Conservation (phyloP, 768 basidiomycete species). For the Psilocybe cubensis region DNA sequence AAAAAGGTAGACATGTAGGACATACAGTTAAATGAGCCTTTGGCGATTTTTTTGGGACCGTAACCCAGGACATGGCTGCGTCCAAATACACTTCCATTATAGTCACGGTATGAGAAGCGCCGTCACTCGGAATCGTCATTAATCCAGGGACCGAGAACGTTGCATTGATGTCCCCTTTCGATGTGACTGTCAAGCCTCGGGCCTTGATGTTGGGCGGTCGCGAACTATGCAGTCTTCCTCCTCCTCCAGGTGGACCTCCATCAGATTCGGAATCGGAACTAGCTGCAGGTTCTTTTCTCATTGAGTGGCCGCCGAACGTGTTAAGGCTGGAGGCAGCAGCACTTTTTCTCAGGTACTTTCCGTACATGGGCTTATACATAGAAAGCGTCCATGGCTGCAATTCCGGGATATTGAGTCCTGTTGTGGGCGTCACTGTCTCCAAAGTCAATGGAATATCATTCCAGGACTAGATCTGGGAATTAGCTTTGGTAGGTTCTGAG, state of each 20-base stretch:
- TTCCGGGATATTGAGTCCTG: slow-evolving; percentile 38
- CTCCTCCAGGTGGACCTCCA: no score
- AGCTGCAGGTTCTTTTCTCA: no score
- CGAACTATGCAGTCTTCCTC: no score
- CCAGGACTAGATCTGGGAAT: no score
- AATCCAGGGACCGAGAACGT: slow-evolving; percentile 37
- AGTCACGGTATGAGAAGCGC: slow-evolving; percentile 38
- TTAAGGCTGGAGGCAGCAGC: neutral
- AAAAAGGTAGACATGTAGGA: neutral
- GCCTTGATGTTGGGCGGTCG: no score
- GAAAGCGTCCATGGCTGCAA: slow-evolving; percentile 43
- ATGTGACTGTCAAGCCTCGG: slow-evolving; percentile 26
- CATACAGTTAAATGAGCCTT: slow-evolving; percentile 38
- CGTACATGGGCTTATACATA: slow-evolving; percentile 17
- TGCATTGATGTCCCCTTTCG: slow-evolving; percentile 38
- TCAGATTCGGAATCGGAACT: no score
- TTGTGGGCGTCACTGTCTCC: slow-evolving; percentile 47
- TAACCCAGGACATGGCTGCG: slow-evolving; percentile 38
- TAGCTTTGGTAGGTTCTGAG: no score
- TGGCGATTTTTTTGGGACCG: slow-evolving; percentile 38
- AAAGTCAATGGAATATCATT: slow-evolving; percentile 42
- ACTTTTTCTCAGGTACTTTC: slow-evolving; percentile 25
- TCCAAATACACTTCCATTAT: slow-evolving; percentile 36
- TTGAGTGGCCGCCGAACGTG: no score
- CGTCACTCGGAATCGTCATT: slow-evolving; percentile 41